Base-by-base conservation (phyloP, 2,329 filamentous ascomycete species). In the Colletotrichum filicis region DNA sequence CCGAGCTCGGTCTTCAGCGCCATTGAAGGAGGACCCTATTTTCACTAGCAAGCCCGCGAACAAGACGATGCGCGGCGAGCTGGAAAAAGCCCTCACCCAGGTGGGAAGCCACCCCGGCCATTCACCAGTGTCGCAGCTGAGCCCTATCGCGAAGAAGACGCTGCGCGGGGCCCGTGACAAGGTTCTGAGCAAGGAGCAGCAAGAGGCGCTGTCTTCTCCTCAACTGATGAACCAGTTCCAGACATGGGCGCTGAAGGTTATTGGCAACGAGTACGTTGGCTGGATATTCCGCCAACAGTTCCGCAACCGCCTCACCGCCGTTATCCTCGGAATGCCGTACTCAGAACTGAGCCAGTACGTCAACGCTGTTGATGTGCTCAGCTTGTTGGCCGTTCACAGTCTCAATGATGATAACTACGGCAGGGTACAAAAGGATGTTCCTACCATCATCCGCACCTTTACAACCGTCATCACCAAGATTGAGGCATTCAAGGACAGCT, bases 351-450 rank as follows among this genome's bases (percentile, higher is more conserved):
- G 89, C 35, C 84, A 93, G 19, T 92, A 95, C 76, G 83, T 93
- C 63, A 91, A 96, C 79, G 93, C 94, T 1, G 87, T 92, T n/a
- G 90, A 91, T 72, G 89, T 92, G 0, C 84, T 97, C 52, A 91
- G 90, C 14, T 87, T 89, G 62, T 87, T 98, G 32, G 89, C 94
- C 0, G 88, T 94, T 4, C 89, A 89, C 74, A 96, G 93, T 81
- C 83, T 98, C 66, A 85, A 86, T 4, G 95, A 98, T 81, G 96
- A 98, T 80, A 88, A 89, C 59, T 97, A 92, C 79, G 96, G 96
- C 16, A 93, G 94, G 76, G 96, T 97, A n/a, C 93, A 97, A 76
- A 88, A 91, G 56, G 94, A 97, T 75, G 91, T 98, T 2, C 90
- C 93, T 1, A 84, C 84, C 61, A 92, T 97, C 69, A 90, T 98